Evolutionary conservation across 148 eudicot genomes (phyloP), one percentile per base, ranked within the genome.

Genomic region (Persicaria maculosa): DNA sequence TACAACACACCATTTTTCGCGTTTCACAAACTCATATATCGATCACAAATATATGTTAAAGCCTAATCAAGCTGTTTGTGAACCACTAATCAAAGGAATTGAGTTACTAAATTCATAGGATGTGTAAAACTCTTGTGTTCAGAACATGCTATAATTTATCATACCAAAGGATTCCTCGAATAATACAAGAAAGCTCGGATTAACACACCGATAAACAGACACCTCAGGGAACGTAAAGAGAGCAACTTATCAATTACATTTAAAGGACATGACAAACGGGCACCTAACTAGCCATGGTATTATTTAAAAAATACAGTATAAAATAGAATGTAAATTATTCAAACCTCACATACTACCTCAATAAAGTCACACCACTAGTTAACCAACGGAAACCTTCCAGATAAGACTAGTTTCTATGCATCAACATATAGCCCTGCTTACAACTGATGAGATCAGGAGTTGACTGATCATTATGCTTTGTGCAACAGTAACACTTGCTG

Each of bases 331-430:
- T 25, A 25, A 25, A 25, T 25, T 1, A 1, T 65, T 36, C 46
- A 0, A 65, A 14, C 46, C 5, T 65, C 15, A 40, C 47, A 36
- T 40, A 65, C 46, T 86, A 95, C 98, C 97, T 87, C 92, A 77
- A 95, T 83, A 76, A 90, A 92, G 77, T 84, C 81, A 74, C 98
- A 92, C 97, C 96, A 95, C 76, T 88, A 89, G 57, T 90, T 82
- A 50, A 95, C 91, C 78, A 95, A 83, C 57, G 93, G 86, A 85
- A 95, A 95, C 82, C 96, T 85, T 77, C 98, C 98, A 74, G 89
- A 83, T 82, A 95, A 84, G 43, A 89, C 86, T 75, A 90, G 43
- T 79, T 80, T 92, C 98, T 97, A 92, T 74, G 93, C 88, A 61
- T 77, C 80, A 74, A 92, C 1, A 25, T 25, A 25, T 77, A 52